Base-by-base conservation (phyloP, 371 early-diverging fungal species). In the Rhizopus microsporus region DNA sequence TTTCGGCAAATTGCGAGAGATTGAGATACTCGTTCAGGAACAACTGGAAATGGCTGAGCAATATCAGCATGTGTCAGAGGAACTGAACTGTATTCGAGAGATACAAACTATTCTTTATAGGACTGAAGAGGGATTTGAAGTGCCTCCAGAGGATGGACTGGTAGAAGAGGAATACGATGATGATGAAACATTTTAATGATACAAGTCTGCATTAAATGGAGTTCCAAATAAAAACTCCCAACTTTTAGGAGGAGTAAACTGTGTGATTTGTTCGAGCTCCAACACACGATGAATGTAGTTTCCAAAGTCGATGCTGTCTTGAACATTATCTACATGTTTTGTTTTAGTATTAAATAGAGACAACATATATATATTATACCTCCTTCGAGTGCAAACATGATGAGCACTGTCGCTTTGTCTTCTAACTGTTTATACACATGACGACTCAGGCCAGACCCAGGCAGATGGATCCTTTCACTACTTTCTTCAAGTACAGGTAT, bases 21-120 rank as follows among this genome's bases (percentile, higher is more conserved):
- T 97, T 65, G 98, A 97, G 66, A 84, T 96, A 34, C 74, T 89
- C 49, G 86, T 94, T 7, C 97, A 96, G 77, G 82, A 88, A 42
- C 80, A 82, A 31, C 42, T 88, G 33, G 85, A 88, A 40, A 70
- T 72, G 38, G 71, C 78, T 0, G 66, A 63, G 23, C 50, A 42
- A 23, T 61, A 64, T 33, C 60, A 54, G 13, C 63, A 62, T 48
- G 29, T 3, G 12, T 46, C 46, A 29, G 56, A 63, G n/a, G 63
- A 69, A 46, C 23, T 54, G 15, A 54, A 54, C n/a, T 17, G 67
- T 90, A 37, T 72, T 89, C 53, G 88, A 86, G 72, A 85, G 89
- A 87, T 96, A 64, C 92, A 93, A 68, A 74, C 69, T 23, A 86
- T 92, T 59, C 82, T 94, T 63, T 94, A 94, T 67, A 88, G 84